Conservation (phyloP, 164 flowering plant species). For the Nymphaea thermarum region DNA sequence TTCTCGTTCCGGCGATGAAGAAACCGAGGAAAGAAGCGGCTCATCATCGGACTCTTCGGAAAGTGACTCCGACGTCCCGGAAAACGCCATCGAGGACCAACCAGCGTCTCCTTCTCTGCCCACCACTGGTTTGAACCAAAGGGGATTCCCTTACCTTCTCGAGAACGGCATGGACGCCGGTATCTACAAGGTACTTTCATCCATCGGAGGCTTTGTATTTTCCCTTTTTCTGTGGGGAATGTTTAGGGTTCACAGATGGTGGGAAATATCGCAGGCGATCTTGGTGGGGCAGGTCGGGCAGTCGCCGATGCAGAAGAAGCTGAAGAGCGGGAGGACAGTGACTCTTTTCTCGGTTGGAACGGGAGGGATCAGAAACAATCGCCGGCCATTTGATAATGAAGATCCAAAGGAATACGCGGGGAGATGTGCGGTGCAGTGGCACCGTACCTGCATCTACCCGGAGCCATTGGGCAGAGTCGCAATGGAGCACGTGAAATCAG, state of each 20-base stretch:
- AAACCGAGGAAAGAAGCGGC: too few species aligned
- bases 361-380: conserved; percentile 78
- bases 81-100: too few species aligned
- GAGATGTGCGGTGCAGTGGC: conserved; percentile 85
- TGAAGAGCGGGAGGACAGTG: conserved; percentile 59
- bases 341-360: conserved; percentile 71
- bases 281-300: conserved; percentile 87
- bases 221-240: conserved; percentile 1
- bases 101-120: not conserved
- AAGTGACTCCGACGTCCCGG: too few species aligned
- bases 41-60: too few species aligned
- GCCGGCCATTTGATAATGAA: conserved; percentile 74
- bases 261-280: conserved; percentile 48
- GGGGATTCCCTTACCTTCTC: conserved; percentile 23
- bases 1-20: not conserved
- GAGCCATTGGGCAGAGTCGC: conserved; percentile 50
- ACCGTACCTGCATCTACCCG: conserved; percentile 66
- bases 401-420: conserved; percentile 81
- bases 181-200: conserved; percentile 51
- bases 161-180: conserved; percentile 72
- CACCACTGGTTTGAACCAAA: conserved; percentile 1
- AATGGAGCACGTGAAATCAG: conserved; percentile 48
- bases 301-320: conserved; percentile 62
- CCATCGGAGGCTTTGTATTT: not conserved
- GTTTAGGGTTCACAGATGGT: not conserved